Base-by-base conservation (phyloP, 2,329 filamentous ascomycete species). In the Cercospora sojina region DNA sequence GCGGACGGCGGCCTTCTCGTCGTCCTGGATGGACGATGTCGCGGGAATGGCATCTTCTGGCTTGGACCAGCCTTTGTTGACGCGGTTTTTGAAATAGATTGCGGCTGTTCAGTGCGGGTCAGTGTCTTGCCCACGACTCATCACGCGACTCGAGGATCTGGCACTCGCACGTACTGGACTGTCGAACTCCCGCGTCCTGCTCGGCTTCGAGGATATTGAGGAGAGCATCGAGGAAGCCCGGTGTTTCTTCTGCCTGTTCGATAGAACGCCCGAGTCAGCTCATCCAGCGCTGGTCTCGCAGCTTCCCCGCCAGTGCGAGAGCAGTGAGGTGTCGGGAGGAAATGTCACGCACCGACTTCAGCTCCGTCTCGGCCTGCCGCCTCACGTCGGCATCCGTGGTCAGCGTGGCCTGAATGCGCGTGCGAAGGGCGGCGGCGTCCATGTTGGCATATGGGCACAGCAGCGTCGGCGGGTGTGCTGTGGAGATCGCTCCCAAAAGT, bases 31-130 rank as follows among this genome's bases (percentile, higher is more conserved):
- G 89, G 83, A 74, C 87, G 88, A 74, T 32, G 68, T 68, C 35
- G 68, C 65, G 55, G 72, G 67, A 75, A 87, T 86, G 69, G 89
- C 86, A 71, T 94, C 90, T 71, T 96, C 91, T 76, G 86, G 85
- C 69, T 87, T 88, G 64, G 90, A 86, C 95, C 95, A 99, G 75
- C 92, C 93, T 77, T 93, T 91, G 79, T 91, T 94, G 79, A 98
- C 91, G 78, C 93, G 91, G 82, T 99, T 98, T 84, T 99, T 99
- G 79, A 98, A 88, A 82, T 98, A 99, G 74, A 99, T 92, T 77
- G 94, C 93, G 76, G 93, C 94, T 97, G 51, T 49, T 80, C 61
- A 65, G 65, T 29, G 25, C 27, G 66, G 20, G 43, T 49, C 43
- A 49, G 43, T 23, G 7, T 38, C 35, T 38, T n/a, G 35, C 16